Evolutionary conservation across 2,329 filamentous ascomycete species (phyloP).

Genomic region (Ascochyta clinopodiicola): DNA sequence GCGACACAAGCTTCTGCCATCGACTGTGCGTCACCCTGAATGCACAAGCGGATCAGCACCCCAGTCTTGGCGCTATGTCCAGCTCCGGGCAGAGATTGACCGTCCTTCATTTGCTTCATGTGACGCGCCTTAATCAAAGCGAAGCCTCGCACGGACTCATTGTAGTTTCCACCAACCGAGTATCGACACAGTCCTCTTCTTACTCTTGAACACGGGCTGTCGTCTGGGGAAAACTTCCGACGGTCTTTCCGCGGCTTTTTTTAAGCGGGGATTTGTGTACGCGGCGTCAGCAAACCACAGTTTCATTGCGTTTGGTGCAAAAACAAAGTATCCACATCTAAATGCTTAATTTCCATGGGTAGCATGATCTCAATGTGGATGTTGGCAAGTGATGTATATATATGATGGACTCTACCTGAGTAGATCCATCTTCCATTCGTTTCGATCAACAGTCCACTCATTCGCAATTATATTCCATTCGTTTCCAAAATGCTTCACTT

Average conservation of each 20-base stretch:
- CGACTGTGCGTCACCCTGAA: constrained; percentile 3
- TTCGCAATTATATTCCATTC: neutral
- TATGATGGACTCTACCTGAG: neutral
- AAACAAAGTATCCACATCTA: constrained; percentile 7
- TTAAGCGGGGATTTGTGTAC: neutral
- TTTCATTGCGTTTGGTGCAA: constrained; percentile 10
- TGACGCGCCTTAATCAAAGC: constrained; percentile 21
- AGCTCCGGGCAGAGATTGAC: constrained; percentile 11
- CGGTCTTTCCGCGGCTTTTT: neutral
- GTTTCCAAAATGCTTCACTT: constrained; percentile 23
- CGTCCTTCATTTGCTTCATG: constrained; percentile 27
- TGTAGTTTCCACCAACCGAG: constrained; percentile 14
- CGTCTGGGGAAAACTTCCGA: constrained; percentile 1
- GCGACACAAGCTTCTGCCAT: neutral
- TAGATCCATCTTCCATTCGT: neutral
- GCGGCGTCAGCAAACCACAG: neutral
- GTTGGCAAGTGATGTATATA: constrained; percentile 4
- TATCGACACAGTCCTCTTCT: neutral
- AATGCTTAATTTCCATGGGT: neutral
- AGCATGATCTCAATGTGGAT: neutral
- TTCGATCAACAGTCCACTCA: neutral
- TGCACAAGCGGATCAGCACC: constrained; percentile 6
- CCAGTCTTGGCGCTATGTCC: constrained; percentile 3
- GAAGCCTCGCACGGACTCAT: constrained; percentile 5
- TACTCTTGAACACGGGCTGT: neutral